Base-by-base conservation (phyloP, 2,329 filamentous ascomycete genomes). In the Grosmannia clavigera region DNA sequence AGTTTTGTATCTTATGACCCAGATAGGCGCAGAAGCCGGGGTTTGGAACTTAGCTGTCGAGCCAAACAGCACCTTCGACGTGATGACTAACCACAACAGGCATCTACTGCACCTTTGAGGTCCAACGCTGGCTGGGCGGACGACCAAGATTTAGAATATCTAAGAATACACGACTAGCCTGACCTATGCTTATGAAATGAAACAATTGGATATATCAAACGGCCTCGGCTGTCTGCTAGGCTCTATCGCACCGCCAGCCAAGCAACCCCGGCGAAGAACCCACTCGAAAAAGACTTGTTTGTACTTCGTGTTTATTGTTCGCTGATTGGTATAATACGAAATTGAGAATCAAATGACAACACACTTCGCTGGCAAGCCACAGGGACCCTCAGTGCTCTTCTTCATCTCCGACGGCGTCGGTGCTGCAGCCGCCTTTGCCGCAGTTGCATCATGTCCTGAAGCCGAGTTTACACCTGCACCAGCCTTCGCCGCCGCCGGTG, bases 171-270 rank as follows among this genome's bases (percentile, higher is more conserved):
- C 22, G 22, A 22, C 22, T 22, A 22, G 22, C 22, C 22, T 22
- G 22, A 22, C 22, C 22, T 22, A 22, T 22, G 22, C 22, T 22
- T 55, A 73, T 81, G 57, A 74, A 73, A 59, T 48, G n/a, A 10
- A 19, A n/a, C 40, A 1, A 3, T 19, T n/a, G 19, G 43, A 48
- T 48, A n/a, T 40, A 40, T 16, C 38, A 16, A 16, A 40, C 38
- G 38, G 10, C 38, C 14, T 40, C 3, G 9, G 35, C 40, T 12
- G 48, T 22, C 72, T 67, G 78, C 84, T 53, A 80, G 80, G 5
- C 66, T 70, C 40, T 84, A 79, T 78, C 81, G 81, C 0, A 66
- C 71, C 7, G 70, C 68, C 0, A 43, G 62, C 69, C 2, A 72
- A 72, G 61, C 71, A 66, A 31, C 33, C 33, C 33, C 33, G 5